Evolutionary conservation across 176 grass and related monocot genomes (phyloP).

Genomic region (Raddia guianensis): DNA sequence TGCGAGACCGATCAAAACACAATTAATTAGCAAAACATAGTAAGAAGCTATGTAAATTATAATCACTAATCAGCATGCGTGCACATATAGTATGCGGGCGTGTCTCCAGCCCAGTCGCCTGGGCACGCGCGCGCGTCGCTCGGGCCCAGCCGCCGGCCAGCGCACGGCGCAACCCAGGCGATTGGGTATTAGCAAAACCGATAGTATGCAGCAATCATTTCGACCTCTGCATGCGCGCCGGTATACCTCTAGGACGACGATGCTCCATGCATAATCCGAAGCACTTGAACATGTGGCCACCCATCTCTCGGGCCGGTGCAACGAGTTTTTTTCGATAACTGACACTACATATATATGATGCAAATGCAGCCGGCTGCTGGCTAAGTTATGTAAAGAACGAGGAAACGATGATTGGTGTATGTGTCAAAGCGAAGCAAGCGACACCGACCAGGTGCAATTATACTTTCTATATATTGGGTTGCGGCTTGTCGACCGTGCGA

Average conservation of each 20-base stretch:
- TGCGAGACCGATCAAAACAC: too few relatives aligned
- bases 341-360: too few relatives aligned
- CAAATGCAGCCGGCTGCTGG: background rate
- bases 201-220: too few relatives aligned
- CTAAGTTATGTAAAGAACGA: background rate
- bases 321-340: background rate
- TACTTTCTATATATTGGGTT: background rate
- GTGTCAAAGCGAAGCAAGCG: slow-evolving; percentile 44
- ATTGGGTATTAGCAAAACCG: too few relatives aligned
- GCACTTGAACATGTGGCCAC: background rate
- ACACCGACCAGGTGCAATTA: background rate
- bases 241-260: background rate
- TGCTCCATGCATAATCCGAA: background rate
- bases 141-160: too few relatives aligned
- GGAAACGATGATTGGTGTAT: background rate
- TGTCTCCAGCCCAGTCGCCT: too few relatives aligned
- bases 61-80: too few relatives aligned
- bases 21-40: background rate
- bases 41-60: background rate
- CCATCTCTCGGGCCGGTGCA: background rate
- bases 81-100: too few relatives aligned
- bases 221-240: too few relatives aligned
- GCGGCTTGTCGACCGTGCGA: background rate
- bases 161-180: too few relatives aligned
- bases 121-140: too few relatives aligned